Evolutionary conservation across 208 protist genomes (phyloP).

Genomic region (Histomonas meleagridis): DNA sequence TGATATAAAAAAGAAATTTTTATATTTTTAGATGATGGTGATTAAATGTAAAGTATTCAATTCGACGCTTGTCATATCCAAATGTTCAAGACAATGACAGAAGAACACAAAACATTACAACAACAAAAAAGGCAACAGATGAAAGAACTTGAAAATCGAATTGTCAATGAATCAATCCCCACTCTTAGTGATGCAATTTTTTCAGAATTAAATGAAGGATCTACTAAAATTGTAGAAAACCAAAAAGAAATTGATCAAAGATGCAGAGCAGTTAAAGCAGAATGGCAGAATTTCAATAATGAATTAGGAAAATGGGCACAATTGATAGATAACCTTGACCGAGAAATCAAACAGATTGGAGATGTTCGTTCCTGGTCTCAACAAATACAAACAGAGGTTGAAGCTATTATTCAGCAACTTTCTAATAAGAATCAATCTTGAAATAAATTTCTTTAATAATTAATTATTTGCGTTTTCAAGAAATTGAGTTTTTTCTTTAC

Average conservation of each 20-base stretch:
- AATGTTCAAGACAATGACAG: not conserved
- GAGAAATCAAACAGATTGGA: not conserved
- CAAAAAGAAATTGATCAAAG: slow-evolving; percentile 30
- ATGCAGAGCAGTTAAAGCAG: not conserved
- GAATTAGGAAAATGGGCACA: not conserved
- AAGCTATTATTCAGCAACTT: not conserved
- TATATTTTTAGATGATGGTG: too few relatives aligned
- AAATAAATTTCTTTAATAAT: too few relatives aligned
- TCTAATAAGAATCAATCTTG: not conserved
- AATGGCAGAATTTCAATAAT: slow-evolving; percentile 16
- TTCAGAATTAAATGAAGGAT: not conserved
- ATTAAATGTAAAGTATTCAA: too few relatives aligned
- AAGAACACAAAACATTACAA: not conserved
- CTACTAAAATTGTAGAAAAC: not conserved
- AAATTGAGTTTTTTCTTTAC: too few relatives aligned
- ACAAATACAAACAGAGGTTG: slow-evolving; percentile 11
- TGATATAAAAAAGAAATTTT: too few relatives aligned
- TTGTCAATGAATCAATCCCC: not conserved
- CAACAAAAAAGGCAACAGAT: not conserved
- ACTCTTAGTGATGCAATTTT: not conserved
- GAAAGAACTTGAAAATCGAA: not conserved
- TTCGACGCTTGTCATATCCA: too few relatives aligned
- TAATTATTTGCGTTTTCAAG: too few relatives aligned
- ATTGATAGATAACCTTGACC: not conserved
- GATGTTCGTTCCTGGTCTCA: slow-evolving; percentile 1